These are phyloP conservation scores for Hypomontagnella submonticulosa DNA, from an alignment of 495 filamentous ascomycete species.

Conservation along the genomic window DNA sequence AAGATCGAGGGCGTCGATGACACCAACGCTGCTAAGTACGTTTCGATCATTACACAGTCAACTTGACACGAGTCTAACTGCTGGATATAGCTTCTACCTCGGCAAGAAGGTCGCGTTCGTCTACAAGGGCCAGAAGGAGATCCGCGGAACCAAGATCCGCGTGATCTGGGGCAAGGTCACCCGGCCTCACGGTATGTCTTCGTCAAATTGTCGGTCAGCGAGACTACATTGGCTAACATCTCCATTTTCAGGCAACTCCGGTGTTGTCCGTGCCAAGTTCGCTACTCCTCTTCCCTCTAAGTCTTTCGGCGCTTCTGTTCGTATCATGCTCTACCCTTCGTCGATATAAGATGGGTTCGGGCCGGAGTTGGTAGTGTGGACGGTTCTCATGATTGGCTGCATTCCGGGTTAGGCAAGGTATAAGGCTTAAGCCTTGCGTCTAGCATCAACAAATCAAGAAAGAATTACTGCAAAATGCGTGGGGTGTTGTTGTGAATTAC, in stretches of 20 bases:
- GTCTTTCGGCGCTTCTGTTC: constrained; percentile 95
- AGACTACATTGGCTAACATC: constrained; percentile 26
- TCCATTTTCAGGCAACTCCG: constrained; percentile 79
- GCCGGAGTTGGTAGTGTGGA: constrained; percentile 65
- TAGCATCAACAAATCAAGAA: constrained; percentile 52
- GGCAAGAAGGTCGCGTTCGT: constrained; percentile 98
- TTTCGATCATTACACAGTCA: constrained; percentile 36
- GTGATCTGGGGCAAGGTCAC: constrained; percentile 99
- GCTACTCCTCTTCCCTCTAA: constrained; percentile 91
- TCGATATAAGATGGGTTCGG: constrained; percentile 65
- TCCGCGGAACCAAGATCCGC: constrained; percentile 95
- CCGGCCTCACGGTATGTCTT: constrained; percentile 82
- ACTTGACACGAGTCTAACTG: constrained; percentile 38
- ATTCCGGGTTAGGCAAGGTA: constrained; percentile 64
- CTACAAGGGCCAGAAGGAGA: constrained; percentile 91
- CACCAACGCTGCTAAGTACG: constrained; percentile 83
- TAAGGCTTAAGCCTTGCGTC: constrained; percentile 56
- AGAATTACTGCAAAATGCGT: constrained; percentile 44
- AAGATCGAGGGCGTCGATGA: constrained; percentile 97
- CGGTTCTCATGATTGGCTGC: constrained; percentile 66
- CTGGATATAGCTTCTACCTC: constrained; percentile 75
- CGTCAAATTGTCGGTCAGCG: constrained; percentile 10
- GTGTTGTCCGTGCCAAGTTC: constrained; percentile 96
- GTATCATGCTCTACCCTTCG: constrained; percentile 99
- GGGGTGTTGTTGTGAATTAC: constrained; percentile 35